A percentile compares a stretch with the other conserved stretches of the same genome.
Conservation (phyloP, 257 asterid species). For the Penstemon newberryi region DNA sequence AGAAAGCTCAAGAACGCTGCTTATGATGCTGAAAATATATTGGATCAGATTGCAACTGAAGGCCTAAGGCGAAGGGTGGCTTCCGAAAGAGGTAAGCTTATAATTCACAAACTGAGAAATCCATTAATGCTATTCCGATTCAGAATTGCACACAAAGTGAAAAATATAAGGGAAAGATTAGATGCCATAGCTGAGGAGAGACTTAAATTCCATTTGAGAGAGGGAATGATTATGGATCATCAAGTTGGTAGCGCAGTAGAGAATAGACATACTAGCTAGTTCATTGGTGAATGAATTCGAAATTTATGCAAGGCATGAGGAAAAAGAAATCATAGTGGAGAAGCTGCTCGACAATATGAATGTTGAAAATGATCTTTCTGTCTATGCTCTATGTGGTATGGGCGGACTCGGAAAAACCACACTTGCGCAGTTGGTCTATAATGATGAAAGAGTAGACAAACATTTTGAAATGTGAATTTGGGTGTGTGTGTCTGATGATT, state of each 20-base stretch:
- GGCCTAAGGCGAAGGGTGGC: too few relatives aligned
- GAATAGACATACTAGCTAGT: conserved; percentile 31
- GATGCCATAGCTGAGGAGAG: too few relatives aligned
- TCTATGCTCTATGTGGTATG: too few relatives aligned
- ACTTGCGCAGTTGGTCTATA: conserved; percentile 24
- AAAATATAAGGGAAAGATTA: neutral
- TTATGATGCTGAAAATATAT: too few relatives aligned
- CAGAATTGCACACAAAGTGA: conserved; percentile 20
- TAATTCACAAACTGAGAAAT: neutral
- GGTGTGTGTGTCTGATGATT: conserved; percentile 24
- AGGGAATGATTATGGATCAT: conserved; percentile 20
- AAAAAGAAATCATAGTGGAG: too few relatives aligned
- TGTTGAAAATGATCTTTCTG: too few relatives aligned
- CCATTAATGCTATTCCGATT: conserved; percentile 18
- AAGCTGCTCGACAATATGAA: too few relatives aligned
- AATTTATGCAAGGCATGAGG: too few relatives aligned
- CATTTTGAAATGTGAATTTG: conserved; percentile 27
- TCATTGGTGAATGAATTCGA: conserved; percentile 1
- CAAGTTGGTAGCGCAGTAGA: conserved; percentile 11
- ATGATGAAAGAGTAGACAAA: conserved; percentile 24
- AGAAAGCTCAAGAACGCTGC: too few relatives aligned
- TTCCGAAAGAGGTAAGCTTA: too few relatives aligned
- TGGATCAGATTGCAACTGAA: too few relatives aligned
- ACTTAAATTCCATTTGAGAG: conserved; percentile 25
- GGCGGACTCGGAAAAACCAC: conserved; percentile 20